Conservation (phyloP, 169 alveolate species). For the Miamiensis avidus region DNA sequence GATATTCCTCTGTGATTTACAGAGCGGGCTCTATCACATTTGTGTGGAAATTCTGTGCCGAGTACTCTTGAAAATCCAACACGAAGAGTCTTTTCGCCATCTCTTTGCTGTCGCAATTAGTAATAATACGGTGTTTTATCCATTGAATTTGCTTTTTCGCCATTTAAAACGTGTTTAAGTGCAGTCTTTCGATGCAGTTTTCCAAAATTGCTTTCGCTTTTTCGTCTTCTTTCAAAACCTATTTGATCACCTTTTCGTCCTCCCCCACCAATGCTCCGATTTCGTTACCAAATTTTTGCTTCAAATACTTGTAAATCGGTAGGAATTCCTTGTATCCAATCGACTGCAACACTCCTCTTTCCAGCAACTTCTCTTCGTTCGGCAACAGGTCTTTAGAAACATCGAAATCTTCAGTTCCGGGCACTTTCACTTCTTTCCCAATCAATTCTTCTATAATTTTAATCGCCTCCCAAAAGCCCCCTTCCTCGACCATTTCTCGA, state of each 20-base stretch:
- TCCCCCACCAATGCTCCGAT: not conserved
- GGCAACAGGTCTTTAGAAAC: conserved; percentile 18
- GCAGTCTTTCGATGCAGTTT: conserved; percentile 50
- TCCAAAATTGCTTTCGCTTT: conserved; percentile 45
- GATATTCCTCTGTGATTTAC: conserved; percentile 7
- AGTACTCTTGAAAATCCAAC: conserved; percentile 31
- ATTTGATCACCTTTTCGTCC: not conserved
- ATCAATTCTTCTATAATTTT: conserved; percentile 29
- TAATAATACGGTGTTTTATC: conserved; percentile 64
- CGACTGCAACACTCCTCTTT: conserved; percentile 65
- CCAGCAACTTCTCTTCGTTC: conserved; percentile 38
- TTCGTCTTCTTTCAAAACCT: conserved; percentile 40
- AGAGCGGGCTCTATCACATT: conserved; percentile 33
- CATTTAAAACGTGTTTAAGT: conserved; percentile 57
- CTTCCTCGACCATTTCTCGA: conserved; percentile 64
- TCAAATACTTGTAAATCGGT: conserved; percentile 40
- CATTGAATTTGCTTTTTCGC: conserved; percentile 69
- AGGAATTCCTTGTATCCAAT: conserved; percentile 80
- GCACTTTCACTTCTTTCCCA: not conserved
- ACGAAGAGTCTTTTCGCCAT: conserved; percentile 33
- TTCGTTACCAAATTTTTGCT: conserved; percentile 14
- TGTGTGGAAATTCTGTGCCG: conserved; percentile 14
- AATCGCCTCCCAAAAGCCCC: conserved; percentile 63
- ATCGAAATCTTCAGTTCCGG: conserved; percentile 2
- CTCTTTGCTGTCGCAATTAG: conserved; percentile 27